Evolutionary conservation across 2,329 filamentous ascomycete genomes (phyloP).

Genomic region (Talaromyces piceae): DNA sequence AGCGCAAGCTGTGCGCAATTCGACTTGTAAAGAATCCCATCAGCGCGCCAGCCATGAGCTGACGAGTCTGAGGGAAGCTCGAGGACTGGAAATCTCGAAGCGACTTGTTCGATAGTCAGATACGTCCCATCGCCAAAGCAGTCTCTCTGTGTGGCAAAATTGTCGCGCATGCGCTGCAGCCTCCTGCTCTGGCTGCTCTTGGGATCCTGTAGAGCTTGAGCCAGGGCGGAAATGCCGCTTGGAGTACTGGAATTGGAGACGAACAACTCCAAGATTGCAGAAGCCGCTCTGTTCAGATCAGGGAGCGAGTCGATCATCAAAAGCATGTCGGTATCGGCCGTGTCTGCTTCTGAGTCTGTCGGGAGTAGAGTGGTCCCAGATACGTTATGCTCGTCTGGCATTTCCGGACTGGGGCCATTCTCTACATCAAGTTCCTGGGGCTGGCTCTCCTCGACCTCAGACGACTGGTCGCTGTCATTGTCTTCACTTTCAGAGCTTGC

Average conservation of each 20-base stretch:
- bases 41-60: conserved; percentile 24
- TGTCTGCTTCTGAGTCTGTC: conserved; percentile 23
- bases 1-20: conserved; percentile 38
- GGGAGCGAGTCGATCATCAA: conserved; percentile 34
- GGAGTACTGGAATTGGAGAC: conserved; percentile 21
- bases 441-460: conserved; percentile 1
- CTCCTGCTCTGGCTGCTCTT: conserved; percentile 22
- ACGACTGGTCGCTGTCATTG: background rate
- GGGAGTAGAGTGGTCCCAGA: conserved; percentile 28
- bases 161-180: conserved; percentile 17
- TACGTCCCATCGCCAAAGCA: conserved; percentile 26
- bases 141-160: conserved; percentile 19
- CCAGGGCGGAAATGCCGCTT: conserved; percentile 20
- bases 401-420: background rate
- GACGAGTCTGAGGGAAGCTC: conserved; percentile 13
- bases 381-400: conserved; percentile 16
- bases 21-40: conserved; percentile 34
- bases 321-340: conserved; percentile 24
- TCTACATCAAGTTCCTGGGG: conserved; percentile 1
- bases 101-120: conserved; percentile 27
- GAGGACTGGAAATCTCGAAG: conserved; percentile 23
- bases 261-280: conserved; percentile 30
- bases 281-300: conserved; percentile 28
- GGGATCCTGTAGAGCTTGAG: conserved; percentile 24
- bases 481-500: conserved; percentile 3